phyloP scores from a whole-genome alignment of 768 basidiomycete species.

The Lactarius quietus region DNA sequence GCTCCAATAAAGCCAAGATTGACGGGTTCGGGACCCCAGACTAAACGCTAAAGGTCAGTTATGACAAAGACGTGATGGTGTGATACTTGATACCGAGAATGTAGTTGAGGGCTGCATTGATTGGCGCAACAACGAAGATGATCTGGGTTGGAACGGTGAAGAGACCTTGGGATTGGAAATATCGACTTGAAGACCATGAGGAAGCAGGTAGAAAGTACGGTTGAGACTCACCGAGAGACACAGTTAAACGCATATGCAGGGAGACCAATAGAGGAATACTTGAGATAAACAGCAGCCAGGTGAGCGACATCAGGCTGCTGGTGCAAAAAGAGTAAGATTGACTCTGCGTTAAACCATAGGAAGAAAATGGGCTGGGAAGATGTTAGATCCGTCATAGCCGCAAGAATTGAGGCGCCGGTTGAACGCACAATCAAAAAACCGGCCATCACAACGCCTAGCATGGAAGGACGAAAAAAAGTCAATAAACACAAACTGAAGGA shows the following conservation, averaged over 20 bases:
- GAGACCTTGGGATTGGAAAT: slow-evolving; percentile 83
- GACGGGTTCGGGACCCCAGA: slow-evolving; percentile 80
- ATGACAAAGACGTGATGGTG: neutral
- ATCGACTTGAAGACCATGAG: slow-evolving; percentile 42
- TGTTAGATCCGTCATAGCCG: slow-evolving; percentile 2
- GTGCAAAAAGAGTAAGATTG: slow-evolving; percentile 65
- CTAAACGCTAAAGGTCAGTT: slow-evolving; percentile 32
- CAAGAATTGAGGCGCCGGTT: neutral
- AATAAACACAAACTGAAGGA: neutral
- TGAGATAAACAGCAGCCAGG: slow-evolving; percentile 73
- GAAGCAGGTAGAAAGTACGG: neutral
- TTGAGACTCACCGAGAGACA: slow-evolving; percentile 44
- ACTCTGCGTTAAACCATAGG: slow-evolving; percentile 83
- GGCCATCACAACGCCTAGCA: slow-evolving; percentile 59
- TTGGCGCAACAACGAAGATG: slow-evolving; percentile 75
- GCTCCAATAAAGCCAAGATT: slow-evolving; percentile 90
- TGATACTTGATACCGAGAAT: slow-evolving; percentile 56
- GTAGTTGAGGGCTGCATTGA: slow-evolving; percentile 82
- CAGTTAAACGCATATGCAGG: slow-evolving; percentile 66
- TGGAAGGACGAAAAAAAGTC: neutral
- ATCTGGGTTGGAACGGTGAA: slow-evolving; percentile 85
- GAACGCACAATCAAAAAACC: slow-evolving; percentile 54
- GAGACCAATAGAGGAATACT: slow-evolving; percentile 71
- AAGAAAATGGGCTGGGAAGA: slow-evolving; percentile 47
- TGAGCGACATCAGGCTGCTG: slow-evolving; percentile 84